Evolutionary conservation across 2,329 filamentous ascomycete genomes (phyloP), one percentile per base, ranked within the genome.

Genomic region (Pseudogymnoascus verrucosus): DNA sequence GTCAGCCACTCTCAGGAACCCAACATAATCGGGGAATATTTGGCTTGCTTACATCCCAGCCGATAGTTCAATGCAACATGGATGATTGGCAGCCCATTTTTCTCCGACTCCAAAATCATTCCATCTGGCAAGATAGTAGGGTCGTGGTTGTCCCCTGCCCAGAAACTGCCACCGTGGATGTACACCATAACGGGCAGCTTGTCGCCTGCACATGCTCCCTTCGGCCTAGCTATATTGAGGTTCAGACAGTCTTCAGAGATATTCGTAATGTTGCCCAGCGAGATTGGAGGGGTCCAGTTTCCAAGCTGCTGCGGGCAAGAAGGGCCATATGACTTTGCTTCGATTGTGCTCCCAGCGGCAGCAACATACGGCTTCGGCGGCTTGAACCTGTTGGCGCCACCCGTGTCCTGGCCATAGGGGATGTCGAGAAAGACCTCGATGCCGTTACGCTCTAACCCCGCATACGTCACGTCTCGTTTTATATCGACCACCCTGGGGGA

Each of bases 111-210:
- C n/a, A 72, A 67, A 10, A 82, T 74, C 62, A 83, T 66, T 0
- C 75, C 78, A 67, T 79, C 79, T 0, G 80, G 79, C 34, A 79
- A 42, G 28, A 57, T 57, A 14, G 51, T 62, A 6, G 51, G 51
- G 2, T 57, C 51, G 14, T 57, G 51, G 26, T 57, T 57, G n/a
- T 57, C 51, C 10, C 51, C 51, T 1, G 51, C 26, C 51, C 75
- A 76, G 54, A 76, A 71, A 64, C 76, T 75, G 47, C 87, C 87
- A 0, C 87, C 87, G 68, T 81, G 89, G 61, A 89, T 89, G 84
- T 85, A 89, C 67, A 87, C 84, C 16, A 89, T 74, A 1, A 89
- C 86, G 0, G 87, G 86, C 1, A 89, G 74, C 63, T 85, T 85
- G 36, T 80, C 79, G 1, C 76, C 76, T 0, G 80, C 71, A 21